phyloP scores from a whole-genome alignment of 2,329 filamentous ascomycete genomes.

The Xenoacremonium recifei region DNA sequence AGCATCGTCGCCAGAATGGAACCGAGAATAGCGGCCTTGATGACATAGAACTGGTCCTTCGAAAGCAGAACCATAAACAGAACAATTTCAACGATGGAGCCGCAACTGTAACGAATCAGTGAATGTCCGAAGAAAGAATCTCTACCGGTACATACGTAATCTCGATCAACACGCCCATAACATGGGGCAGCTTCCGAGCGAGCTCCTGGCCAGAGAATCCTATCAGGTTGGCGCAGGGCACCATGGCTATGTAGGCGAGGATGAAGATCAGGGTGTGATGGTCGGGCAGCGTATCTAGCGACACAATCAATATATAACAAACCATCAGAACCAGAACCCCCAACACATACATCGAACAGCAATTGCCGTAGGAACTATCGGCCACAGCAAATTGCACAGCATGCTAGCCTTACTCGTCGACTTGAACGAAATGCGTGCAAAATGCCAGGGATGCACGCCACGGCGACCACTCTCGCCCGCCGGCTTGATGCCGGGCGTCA shows the following conservation, averaged over 20 bases:
- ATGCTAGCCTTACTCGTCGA: conserved; percentile 44
- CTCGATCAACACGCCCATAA: conserved; percentile 62
- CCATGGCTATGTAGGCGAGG: conserved; percentile 49
- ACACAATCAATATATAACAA: too few relatives aligned
- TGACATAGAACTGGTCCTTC: conserved; percentile 61
- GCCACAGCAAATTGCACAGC: conserved; percentile 50
- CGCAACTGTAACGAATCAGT: conserved; percentile 43
- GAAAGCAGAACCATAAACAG: conserved; percentile 75
- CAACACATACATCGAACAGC: conserved; percentile 38
- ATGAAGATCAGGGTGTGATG: conserved; percentile 45
- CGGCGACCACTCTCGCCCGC: conserved; percentile 45
- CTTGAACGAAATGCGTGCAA: conserved; percentile 41
- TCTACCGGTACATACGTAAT: conserved; percentile 44
- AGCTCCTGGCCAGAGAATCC: conserved; percentile 63
- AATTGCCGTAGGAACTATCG: conserved; percentile 48
- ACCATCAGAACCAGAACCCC: too few relatives aligned
- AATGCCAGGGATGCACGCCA: conserved; percentile 43
- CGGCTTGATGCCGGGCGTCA: conserved; percentile 20
- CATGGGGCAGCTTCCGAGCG: conserved; percentile 74
- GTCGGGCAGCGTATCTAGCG: conserved; percentile 32
- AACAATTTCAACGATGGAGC: conserved; percentile 77
- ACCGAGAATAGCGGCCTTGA: conserved; percentile 79
- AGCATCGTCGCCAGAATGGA: conserved; percentile 81
- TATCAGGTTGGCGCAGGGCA: conserved; percentile 50
- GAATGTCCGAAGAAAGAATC: neutral